phyloP scores from a whole-genome alignment of 768 basidiomycete species.

The Termitomyces sp. region DNA sequence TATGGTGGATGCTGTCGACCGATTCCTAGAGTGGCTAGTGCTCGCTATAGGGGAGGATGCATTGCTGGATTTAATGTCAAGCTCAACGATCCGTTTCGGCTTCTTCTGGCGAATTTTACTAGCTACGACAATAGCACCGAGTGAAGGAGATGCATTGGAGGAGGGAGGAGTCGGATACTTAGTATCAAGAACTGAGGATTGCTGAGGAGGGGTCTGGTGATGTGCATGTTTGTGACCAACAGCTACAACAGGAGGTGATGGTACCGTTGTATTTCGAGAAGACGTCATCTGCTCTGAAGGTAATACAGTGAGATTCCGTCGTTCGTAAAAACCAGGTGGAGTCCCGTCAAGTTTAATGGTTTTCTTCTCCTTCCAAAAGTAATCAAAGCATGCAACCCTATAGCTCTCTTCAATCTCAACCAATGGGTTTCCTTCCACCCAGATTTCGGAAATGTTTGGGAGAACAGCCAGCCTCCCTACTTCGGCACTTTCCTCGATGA shows the following conservation, averaged over 20 bases:
- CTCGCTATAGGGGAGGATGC: conserved; percentile 17
- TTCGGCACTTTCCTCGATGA: conserved; percentile 79
- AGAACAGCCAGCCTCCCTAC: conserved; percentile 76
- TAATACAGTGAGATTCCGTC: conserved; percentile 44
- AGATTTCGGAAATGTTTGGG: conserved; percentile 76
- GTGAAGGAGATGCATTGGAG: conserved; percentile 39
- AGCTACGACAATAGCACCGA: conserved; percentile 27
- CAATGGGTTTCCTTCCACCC: conserved; percentile 83
- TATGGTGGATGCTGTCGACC: conserved; percentile 22
- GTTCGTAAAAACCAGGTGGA: conserved; percentile 67
- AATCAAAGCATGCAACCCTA: conserved; percentile 73
- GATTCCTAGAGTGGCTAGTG: conserved; percentile 24
- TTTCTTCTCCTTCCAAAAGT: conserved; percentile 84
- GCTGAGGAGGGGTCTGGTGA: conserved; percentile 12
- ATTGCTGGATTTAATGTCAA: conserved; percentile 49
- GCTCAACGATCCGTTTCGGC: conserved; percentile 72
- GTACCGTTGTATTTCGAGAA: conserved; percentile 36
- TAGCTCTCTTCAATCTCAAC: conserved; percentile 68
- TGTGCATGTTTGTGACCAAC: conserved; percentile 37
- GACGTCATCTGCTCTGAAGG: conserved; percentile 50
- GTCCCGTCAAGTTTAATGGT: conserved; percentile 71
- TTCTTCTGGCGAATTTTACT: conserved; percentile 53
- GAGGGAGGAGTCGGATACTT: conserved; percentile 33
- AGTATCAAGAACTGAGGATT: conserved; percentile 9
- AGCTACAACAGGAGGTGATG: conserved; percentile 58